Base-by-base conservation (phyloP, 2,329 filamentous ascomycete species). In the Phaeosphaeriaceae sp. region DNA sequence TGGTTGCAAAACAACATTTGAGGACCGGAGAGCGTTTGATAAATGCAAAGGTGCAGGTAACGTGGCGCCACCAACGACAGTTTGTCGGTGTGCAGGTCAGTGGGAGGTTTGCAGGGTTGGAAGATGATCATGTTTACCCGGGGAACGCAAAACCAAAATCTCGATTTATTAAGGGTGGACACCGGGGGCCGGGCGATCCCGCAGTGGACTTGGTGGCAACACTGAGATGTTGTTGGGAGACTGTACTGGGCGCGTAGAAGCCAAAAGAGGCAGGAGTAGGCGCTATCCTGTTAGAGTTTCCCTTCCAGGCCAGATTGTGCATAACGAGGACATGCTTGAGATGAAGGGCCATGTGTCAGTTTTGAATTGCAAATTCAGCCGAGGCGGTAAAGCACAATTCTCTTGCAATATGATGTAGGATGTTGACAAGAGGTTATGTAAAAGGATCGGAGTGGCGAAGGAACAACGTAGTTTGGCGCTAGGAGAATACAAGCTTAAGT, bases 201-300 rank as follows among this genome's bases (percentile, higher is more conserved):
- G 4, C 23, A 11, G 23, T 26, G 23, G 23, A 26, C 7, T 8
- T 11, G 37, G 48, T 30, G 23, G 32, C 30, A 17, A 48, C 39
- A n/a, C 26, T 38, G 16, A 33, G 15, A 23, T 45, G 47, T 28
- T 49, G 46, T 33, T 47, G 45, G 43, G 42, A 30, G 51, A 51
- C 40, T 20, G 47, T 54, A 45, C 17, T 42, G 38, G 39, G 45
- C 17, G 29, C n/a, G 30, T 29, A 11, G 23, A 20, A 15, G 29
- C 36, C 44, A 30, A 37, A 40, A 48, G 21, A 47, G 50, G 37
- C 28, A 47, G 42, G 42, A 17, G 16, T 11, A n/a, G 16, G 11
- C 13, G 35, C 30, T 30, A 21, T 36, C 40, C 20, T 41, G 46
- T 13, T 18, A n/a, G 30, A 38, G 26, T 40, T 47, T 29, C 42